These are phyloP conservation scores for Cordyceps cateniannulata DNA, from an alignment of 2,329 filamentous ascomycete species.

Conservation along the genomic window DNA sequence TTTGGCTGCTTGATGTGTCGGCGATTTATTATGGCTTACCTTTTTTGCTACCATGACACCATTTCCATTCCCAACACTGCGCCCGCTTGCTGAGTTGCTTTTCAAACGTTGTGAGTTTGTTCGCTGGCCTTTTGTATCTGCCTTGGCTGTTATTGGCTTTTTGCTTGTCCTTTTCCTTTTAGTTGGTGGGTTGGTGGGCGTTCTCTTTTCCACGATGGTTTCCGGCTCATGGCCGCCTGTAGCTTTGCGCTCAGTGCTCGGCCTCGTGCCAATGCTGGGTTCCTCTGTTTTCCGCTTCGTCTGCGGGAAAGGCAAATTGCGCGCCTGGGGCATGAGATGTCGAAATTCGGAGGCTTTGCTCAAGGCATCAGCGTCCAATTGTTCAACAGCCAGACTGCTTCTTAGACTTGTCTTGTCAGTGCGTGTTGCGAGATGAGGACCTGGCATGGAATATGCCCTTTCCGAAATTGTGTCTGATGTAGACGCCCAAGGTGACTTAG, in stretches of 20 bases:
- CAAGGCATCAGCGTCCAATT: not conserved
- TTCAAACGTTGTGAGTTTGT: not conserved
- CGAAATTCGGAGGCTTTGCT: conserved; percentile 18
- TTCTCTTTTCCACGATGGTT: not conserved
- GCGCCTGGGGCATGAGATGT: conserved; percentile 12
- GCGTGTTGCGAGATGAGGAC: not conserved
- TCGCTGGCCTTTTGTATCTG: not conserved
- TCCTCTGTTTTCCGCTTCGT: not conserved
- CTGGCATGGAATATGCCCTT: not conserved
- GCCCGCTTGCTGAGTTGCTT: not conserved
- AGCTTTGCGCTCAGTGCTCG: not conserved
- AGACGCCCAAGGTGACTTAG: not conserved
- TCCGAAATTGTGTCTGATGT: not conserved
- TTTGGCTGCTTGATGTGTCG: not conserved
- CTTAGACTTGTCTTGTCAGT: too few species aligned
- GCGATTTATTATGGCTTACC: not conserved
- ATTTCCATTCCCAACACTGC: not conserved
- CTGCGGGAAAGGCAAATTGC: conserved; percentile 4
- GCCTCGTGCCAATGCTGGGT: not conserved
- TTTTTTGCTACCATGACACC: not conserved
- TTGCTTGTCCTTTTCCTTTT: not conserved
- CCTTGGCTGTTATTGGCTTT: not conserved
- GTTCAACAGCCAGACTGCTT: not conserved
- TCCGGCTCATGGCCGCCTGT: too few species aligned
- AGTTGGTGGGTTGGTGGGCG: not conserved